Evolutionary conservation across 352 stramenopile genomes (phyloP).

Genomic region (Phytophthora pini): DNA sequence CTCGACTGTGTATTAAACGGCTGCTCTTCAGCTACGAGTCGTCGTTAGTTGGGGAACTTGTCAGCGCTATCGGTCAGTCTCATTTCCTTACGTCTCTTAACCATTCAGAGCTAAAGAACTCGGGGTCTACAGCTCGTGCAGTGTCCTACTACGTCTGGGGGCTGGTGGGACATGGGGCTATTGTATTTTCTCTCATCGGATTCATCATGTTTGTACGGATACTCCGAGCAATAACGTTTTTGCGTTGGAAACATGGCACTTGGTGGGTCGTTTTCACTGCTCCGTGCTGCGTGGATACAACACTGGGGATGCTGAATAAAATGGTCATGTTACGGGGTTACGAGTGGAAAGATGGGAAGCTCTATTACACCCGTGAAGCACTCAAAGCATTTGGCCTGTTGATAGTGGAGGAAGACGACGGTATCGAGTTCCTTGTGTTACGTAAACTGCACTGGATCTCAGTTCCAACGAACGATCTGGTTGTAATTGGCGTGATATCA

Average conservation of each 20-base stretch:
- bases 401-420: conserved; percentile 23
- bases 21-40: conserved; percentile 40
- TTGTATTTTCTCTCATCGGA: conserved; percentile 26
- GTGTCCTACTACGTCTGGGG: conserved; percentile 35
- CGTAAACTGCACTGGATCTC: conserved; percentile 25
- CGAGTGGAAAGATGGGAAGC: conserved; percentile 8
- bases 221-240: conserved; percentile 8
- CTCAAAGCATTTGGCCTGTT: conserved; percentile 30
- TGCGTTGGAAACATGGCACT: conserved; percentile 19
- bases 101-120: conserved; percentile 11
- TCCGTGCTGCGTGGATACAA: conserved; percentile 27
- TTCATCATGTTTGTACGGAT: conserved; percentile 20
- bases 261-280: conserved; percentile 17
- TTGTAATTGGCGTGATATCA: conserved; percentile 20
- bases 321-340: conserved; percentile 34
- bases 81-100: conserved; percentile 18
- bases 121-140: conserved; percentile 5
- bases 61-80: conserved; percentile 10
- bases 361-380: conserved; percentile 19
- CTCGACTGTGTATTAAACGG: conserved; percentile 17
- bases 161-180: conserved; percentile 19
- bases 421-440: conserved; percentile 17
- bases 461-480: conserved; percentile 7
- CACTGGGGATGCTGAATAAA: conserved; percentile 17
- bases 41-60: conserved; percentile 28